Conservation (phyloP, 1,139 yeast species). For the Lodderomyces margitis region DNA sequence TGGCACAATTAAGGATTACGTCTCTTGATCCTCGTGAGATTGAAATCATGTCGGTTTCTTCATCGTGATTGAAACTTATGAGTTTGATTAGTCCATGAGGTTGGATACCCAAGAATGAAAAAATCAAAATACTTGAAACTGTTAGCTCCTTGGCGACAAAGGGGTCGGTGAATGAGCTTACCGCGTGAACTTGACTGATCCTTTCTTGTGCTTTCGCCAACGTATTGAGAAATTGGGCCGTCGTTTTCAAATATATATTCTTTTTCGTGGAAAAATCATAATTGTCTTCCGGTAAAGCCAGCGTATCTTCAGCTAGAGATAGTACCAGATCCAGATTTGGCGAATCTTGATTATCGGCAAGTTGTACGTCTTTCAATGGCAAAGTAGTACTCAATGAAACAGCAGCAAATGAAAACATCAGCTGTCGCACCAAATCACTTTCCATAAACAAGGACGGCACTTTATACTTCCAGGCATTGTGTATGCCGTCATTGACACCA, state of each 20-base stretch:
- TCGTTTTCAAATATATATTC: conserved; percentile 17
- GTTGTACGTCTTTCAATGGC: conserved; percentile 8
- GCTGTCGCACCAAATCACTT: conserved; percentile 23
- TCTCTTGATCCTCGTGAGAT: conserved; percentile 20
- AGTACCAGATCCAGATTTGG: neutral
- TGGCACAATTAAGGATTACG: conserved; percentile 16
- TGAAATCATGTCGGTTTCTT: conserved; percentile 21
- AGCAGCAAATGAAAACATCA: conserved; percentile 25
- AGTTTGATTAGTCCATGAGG: conserved; percentile 31
- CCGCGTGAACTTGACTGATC: conserved; percentile 4
- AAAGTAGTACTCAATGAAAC: conserved; percentile 10
- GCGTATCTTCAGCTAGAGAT: neutral
- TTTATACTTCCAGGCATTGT: conserved; percentile 25
- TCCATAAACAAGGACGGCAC: conserved; percentile 26
- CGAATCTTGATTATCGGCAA: neutral
- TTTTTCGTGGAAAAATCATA: conserved; percentile 5
- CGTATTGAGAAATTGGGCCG: conserved; percentile 23
- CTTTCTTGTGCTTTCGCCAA: conserved; percentile 11
- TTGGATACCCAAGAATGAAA: conserved; percentile 30
- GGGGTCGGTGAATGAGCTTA: conserved; percentile 8
- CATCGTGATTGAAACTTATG: conserved; percentile 17
- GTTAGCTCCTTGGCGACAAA: conserved; percentile 21
- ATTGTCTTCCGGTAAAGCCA: neutral
- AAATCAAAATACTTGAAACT: conserved; percentile 24
- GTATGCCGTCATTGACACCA: conserved; percentile 20